A percentile compares a stretch with the other conserved stretches of the same genome.
Conservation (phyloP, 2,329 filamentous ascomycete species). For the Corynespora cassiicola region DNA sequence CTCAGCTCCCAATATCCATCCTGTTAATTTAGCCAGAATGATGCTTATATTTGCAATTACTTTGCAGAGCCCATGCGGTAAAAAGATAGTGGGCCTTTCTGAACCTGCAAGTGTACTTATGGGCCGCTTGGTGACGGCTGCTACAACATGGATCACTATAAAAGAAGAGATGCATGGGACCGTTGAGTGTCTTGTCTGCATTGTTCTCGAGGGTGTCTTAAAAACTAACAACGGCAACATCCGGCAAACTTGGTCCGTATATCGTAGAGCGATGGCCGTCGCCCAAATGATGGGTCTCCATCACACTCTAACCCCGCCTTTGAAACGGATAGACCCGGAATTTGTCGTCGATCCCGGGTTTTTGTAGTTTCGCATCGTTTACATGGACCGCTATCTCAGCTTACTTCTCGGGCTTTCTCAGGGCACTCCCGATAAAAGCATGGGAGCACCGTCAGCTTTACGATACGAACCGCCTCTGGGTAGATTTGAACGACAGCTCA, state of each 20-base stretch:
- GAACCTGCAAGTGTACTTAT: slow-evolving; percentile 30
- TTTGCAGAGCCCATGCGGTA: too few species aligned
- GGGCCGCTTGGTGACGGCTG: slow-evolving; percentile 33
- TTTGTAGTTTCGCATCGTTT: slow-evolving; percentile 50
- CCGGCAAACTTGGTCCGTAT: slow-evolving; percentile 47
- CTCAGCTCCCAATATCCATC: too few species aligned
- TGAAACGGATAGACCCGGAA: slow-evolving; percentile 9
- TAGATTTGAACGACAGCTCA: slow-evolving; percentile 38
- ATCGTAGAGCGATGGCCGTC: slow-evolving; percentile 46
- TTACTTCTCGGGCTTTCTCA: slow-evolving; percentile 51
- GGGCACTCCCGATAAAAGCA: slow-evolving; percentile 27
- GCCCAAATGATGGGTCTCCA: slow-evolving; percentile 53
- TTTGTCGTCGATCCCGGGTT: slow-evolving; percentile 21
- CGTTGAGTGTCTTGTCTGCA: slow-evolving; percentile 50
- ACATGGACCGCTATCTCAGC: slow-evolving; percentile 46
- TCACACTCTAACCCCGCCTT: slow-evolving; percentile 14
- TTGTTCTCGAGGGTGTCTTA: slow-evolving; percentile 50
- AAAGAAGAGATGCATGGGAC: slow-evolving; percentile 46
- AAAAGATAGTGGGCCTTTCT: too few species aligned
- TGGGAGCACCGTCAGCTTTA: too few species aligned
- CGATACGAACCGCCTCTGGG: slow-evolving; percentile 3
- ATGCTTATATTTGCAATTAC: too few species aligned
- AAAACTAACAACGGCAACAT: slow-evolving; percentile 49
- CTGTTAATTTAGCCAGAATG: too few species aligned
- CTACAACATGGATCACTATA: slow-evolving; percentile 34